Base-by-base conservation (phyloP, 768 basidiomycete genomes). In the Amylocystis lapponica region DNA sequence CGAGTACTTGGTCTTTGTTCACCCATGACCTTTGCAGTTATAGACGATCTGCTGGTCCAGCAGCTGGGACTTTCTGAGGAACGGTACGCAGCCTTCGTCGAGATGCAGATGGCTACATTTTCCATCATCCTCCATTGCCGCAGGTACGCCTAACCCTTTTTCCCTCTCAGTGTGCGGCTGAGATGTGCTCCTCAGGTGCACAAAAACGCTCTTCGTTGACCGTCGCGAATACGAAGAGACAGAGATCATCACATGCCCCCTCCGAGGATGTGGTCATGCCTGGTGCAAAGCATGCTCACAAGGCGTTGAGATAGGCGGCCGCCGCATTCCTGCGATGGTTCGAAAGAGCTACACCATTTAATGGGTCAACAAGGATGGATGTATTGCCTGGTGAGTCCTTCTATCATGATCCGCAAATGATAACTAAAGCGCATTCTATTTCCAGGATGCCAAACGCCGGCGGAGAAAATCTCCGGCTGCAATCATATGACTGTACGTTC, bases 211-310 rank as follows among this genome's bases (percentile, higher is more conserved):
- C 13, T 71, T 69, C 40, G 72, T 83, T 12, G 79, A 78, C 51
- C 69, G 71, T 21, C 50, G 59, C 27, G 76, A 80, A 42, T 68
- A 73, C 45, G 55, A 61, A 10, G 62, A 62, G 2, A 54, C 56
- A 12, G 57, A 59, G 25, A 65, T 68, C 19, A 58, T 83, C 27
- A 55, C 61, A 10, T 83, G 82, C 46, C 79, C 78, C 3, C 54
- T 72, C 25, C 62, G 56, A 0, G 56, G 59, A 14, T 83, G 81
- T 43, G 53, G 59, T 1, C 60, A 78, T 49, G 61, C 66, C 6
- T 83, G 81, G 82, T 83, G 81, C 59, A 83, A 76, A 60, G 58
- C 59, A 23, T 83, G 81, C 59, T 71, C 70, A 22, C 72, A 76
- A 43, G 42, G 57, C 48, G 47, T 68, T 38, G 41, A 48, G 5